A percentile compares a stretch with the other conserved stretches of the same genome.
phyloP scores from a whole-genome alignment of 768 basidiomycete species.

The Amanita jacksonii region DNA sequence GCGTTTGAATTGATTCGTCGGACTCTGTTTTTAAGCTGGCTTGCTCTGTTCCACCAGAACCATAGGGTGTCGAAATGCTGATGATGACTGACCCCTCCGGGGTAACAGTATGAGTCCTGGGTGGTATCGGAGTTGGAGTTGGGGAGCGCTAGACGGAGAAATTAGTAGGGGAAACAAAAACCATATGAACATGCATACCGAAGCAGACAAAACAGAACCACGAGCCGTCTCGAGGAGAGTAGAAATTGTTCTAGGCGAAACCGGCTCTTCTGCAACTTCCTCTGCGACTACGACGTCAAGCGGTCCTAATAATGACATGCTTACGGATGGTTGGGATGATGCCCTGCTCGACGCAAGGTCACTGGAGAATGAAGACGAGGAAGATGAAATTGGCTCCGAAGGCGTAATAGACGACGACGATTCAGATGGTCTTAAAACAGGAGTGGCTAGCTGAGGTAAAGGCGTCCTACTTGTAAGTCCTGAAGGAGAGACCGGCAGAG shows the following conservation, averaged over 20 bases:
- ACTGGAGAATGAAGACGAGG: conserved; percentile 20
- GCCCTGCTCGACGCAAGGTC: conserved; percentile 27
- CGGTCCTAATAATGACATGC: conserved; percentile 27
- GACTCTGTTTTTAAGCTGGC: conserved; percentile 23
- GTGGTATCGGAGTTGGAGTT: conserved; percentile 17
- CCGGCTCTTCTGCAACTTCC: conserved; percentile 12
- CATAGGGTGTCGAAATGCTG: conserved; percentile 31
- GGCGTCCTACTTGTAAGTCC: conserved; percentile 30
- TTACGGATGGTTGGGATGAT: conserved; percentile 35
- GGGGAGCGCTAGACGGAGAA: conserved; percentile 9
- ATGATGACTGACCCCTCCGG: conserved; percentile 30
- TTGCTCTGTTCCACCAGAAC: conserved; percentile 25
- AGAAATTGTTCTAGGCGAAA: conserved; percentile 20
- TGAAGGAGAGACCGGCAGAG: conserved; percentile 21
- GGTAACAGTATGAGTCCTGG: conserved; percentile 21
- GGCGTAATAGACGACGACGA: conserved; percentile 24
- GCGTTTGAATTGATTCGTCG: conserved; percentile 34
- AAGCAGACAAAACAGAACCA: conserved; percentile 1
- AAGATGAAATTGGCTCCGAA: conserved; percentile 24
- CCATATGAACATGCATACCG: conserved; percentile 3
- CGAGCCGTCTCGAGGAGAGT: conserved; percentile 42
- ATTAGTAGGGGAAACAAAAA: conserved; percentile 2
- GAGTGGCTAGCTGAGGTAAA: conserved; percentile 17
- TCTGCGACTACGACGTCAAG: conserved; percentile 25
- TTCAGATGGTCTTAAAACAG: conserved; percentile 1